phyloP scores from a whole-genome alignment of 1,284 basidiomycete genomes.

The Flammula alnicola region DNA sequence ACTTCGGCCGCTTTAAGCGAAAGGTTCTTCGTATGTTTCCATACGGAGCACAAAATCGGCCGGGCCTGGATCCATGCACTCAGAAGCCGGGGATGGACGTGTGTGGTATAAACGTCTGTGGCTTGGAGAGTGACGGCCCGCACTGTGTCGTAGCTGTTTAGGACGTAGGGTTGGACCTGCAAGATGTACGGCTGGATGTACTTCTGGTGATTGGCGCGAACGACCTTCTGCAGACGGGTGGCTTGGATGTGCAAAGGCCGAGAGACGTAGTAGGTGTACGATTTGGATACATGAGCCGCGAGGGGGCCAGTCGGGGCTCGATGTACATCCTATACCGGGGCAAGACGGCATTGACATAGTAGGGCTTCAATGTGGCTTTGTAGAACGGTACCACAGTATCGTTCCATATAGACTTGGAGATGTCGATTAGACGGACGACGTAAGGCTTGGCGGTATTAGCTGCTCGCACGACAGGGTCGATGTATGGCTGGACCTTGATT shows the following conservation, averaged over 20 bases:
- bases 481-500: slow-evolving; percentile 28
- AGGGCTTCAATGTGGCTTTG: slow-evolving; percentile 24
- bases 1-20: slow-evolving; percentile 12
- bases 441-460: slow-evolving; percentile 42
- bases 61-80: slow-evolving; percentile 17
- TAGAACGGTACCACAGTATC: slow-evolving; percentile 22
- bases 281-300: slow-evolving; percentile 21
- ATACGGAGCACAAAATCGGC: slow-evolving; percentile 38
- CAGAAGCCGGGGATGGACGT: slow-evolving; percentile 34
- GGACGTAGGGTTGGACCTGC: slow-evolving; percentile 41
- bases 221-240: slow-evolving; percentile 13
- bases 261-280: slow-evolving; percentile 26
- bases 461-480: slow-evolving; percentile 47
- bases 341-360: slow-evolving; percentile 28
- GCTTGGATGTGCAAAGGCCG: slow-evolving; percentile 27
- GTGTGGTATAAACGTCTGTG: slow-evolving; percentile 36
- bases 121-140: slow-evolving; percentile 27
- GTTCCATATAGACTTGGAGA: slow-evolving; percentile 17
- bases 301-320: slow-evolving; percentile 36
- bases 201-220: slow-evolving; percentile 31
- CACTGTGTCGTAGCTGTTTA: slow-evolving; percentile 22
- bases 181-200: slow-evolving; percentile 41
- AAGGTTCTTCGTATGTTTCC: slow-evolving; percentile 35
- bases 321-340: slow-evolving; percentile 31
- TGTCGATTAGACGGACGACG: slow-evolving; percentile 13